Percentiles rank a stretch among this genome's conserved stretches.
Conservation (phyloP, 495 filamentous ascomycete species). For the Annulohypoxylon stygium region DNA sequence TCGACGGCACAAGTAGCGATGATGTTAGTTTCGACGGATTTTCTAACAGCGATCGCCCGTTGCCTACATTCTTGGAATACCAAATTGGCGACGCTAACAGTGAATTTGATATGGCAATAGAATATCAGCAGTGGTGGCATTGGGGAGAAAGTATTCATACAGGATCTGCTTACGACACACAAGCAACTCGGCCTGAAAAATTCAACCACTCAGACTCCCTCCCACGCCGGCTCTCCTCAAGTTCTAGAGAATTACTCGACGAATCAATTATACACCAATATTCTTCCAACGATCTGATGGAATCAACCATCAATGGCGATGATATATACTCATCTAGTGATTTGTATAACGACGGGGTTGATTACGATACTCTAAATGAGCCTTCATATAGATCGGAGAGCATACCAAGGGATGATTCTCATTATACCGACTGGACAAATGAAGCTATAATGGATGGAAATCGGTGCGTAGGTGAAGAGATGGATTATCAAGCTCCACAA, state of each 20-base stretch:
- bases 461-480: neutral
- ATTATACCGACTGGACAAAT: neutral
- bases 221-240: neutral
- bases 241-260: neutral
- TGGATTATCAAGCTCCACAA: conserved; percentile 13
- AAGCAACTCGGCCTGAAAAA: neutral
- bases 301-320: conserved; percentile 2
- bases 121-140: conserved; percentile 11
- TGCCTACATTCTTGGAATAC: neutral
- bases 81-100: neutral
- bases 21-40: neutral
- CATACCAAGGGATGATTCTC: neutral
- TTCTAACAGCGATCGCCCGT: neutral
- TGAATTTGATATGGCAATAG: neutral
- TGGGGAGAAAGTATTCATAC: neutral
- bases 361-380: conserved; percentile 1
- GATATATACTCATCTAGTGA: conserved; percentile 7
- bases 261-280: conserved; percentile 4
- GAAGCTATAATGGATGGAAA: neutral
- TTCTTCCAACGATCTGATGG: neutral
- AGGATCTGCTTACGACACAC: neutral
- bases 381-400: conserved; percentile 6
- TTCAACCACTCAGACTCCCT: neutral
- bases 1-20: neutral
- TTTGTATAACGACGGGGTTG: neutral